Evolutionary conservation across 306 rosid species (phyloP).

Genomic region (Cucumis melo): DNA sequence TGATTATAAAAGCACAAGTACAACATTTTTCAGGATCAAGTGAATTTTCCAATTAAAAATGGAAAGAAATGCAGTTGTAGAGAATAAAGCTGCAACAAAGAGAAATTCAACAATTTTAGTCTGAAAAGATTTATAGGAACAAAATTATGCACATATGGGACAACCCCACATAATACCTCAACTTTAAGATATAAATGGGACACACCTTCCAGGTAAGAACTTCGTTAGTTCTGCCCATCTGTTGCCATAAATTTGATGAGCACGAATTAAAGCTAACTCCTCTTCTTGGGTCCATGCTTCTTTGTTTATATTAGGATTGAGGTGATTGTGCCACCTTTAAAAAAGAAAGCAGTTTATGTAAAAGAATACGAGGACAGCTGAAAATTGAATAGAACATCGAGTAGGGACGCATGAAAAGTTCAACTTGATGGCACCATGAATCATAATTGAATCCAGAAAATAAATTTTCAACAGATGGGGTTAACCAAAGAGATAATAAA

Average conservation of each 20-base stretch:
- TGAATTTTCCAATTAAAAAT: neutral
- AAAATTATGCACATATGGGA: neutral
- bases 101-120: neutral
- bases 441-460: neutral
- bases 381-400: neutral
- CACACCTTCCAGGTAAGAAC: slow-evolving; percentile 88
- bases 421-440: neutral
- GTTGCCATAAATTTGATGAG: slow-evolving; percentile 88
- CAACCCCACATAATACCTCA: neutral
- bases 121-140: neutral
- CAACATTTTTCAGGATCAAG: neutral
- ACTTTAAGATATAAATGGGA: slow-evolving; percentile 1
- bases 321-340: slow-evolving; percentile 97
- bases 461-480: neutral
- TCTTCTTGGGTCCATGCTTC: slow-evolving; percentile 99
- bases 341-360: neutral
- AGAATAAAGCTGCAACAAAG: neutral
- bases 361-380: neutral
- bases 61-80: neutral
- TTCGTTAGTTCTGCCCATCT: slow-evolving; percentile 96
- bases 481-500: neutral
- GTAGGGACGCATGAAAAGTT: neutral
- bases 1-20: neutral
- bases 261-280: slow-evolving; percentile 83
- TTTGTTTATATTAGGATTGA: slow-evolving; percentile 89